phyloP scores from a whole-genome alignment of 2,329 filamentous ascomycete species.

The Ophiocordyceps camponoti-floridani region DNA sequence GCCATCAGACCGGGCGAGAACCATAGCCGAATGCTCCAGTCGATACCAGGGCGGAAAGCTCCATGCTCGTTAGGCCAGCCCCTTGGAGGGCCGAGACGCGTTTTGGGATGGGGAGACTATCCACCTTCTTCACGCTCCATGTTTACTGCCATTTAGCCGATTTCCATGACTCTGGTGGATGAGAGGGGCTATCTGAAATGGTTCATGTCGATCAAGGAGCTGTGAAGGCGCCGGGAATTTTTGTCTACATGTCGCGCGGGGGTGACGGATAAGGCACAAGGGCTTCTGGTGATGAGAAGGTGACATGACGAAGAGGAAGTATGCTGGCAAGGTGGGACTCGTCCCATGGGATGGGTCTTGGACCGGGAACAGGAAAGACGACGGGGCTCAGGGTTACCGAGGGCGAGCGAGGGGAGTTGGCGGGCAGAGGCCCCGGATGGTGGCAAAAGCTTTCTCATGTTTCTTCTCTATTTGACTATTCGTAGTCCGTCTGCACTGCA shows the following conservation, averaged over 20 bases:
- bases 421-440: background rate
- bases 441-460: slow-evolving; percentile 2
- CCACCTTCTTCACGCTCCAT: slow-evolving; percentile 2
- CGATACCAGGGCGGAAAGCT: slow-evolving; percentile 4
- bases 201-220: background rate
- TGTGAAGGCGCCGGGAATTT: background rate
- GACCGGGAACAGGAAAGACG: background rate
- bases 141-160: background rate
- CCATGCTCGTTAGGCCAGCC: slow-evolving; percentile 2
- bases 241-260: background rate
- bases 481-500: background rate
- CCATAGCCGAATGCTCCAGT: slow-evolving; percentile 7
- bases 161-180: background rate
- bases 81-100: background rate
- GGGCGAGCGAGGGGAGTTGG: background rate
- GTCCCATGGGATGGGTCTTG: background rate
- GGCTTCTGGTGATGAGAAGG: background rate
- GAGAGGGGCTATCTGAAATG: background rate
- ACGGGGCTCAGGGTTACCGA: background rate
- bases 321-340: background rate
- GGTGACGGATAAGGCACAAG: background rate
- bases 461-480: background rate
- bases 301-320: background rate
- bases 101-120: background rate
- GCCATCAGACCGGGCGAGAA: slow-evolving; percentile 3